Evolutionary conservation across 2,329 filamentous ascomycete genomes (phyloP), one percentile per base, ranked within the genome.

Genomic region (Colletotrichum truncatum): DNA sequence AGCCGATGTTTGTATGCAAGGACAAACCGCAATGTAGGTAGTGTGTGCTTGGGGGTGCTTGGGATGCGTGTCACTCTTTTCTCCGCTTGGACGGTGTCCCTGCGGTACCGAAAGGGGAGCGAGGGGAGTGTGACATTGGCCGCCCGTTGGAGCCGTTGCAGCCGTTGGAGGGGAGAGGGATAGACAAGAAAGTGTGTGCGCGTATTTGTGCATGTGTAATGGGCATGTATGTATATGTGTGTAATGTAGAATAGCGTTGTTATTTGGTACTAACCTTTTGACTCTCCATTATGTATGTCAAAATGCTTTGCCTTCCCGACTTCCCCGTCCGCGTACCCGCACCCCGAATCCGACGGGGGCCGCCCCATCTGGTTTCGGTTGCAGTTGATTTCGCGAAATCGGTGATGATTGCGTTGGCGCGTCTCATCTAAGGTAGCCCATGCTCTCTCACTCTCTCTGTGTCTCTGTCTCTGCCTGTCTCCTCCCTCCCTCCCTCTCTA

Each of bases 1-100:
- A 65, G 62, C 62, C 62, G 48, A 65, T 65, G 48, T 65, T 49
- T 34, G 32, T 53, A 54, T 65, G 56, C 56, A 65, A 65, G 55
- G 26, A 23, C 25, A 54, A 54, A 43, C 25, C 49, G 21, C 30
- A 23, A 23, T 52, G 30, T 28, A 18, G n/a, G 30, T 30, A 25
- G 55, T n/a, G 26, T 34, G 46, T 28, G 46, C 28, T 21, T 16
- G 9, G n/a, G n/a, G n/a, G n/a, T n/a, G n/a, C n/a, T 25, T 30
- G 8, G 6, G 23, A 9, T 11, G 23, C 51, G 23, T 23, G 18
- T 21, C 32, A 18, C 21, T 14, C 34, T n/a, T 26, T 14, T 34
- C 25, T 45, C 38, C 58, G 30, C 49, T 54, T 38, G 48, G 57
- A 28, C 48, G 3, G 14, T n/a, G 3, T 48, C 16, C 32, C 41